Conservation (phyloP, 768 basidiomycete species). For the Termitomyces sp. region DNA sequence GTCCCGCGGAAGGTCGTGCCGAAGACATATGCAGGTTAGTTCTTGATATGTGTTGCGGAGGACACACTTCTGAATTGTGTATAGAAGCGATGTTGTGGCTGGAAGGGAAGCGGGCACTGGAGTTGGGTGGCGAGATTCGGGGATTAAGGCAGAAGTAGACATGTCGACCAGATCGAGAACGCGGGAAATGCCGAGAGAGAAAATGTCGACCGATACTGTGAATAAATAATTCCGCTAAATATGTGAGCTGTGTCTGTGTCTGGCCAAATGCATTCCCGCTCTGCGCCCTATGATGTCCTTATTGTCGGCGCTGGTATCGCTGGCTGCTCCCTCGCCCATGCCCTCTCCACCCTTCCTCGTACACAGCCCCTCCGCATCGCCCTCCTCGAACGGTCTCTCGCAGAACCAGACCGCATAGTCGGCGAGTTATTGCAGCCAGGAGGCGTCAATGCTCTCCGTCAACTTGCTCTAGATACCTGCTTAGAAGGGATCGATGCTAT, state of each 20-base stretch:
- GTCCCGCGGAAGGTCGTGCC: constrained; percentile 50
- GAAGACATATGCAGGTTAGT: constrained; percentile 62
- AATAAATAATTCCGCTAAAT: not conserved
- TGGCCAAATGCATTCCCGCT: not conserved
- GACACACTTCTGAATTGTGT: constrained; percentile 9
- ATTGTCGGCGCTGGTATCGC: constrained; percentile 93
- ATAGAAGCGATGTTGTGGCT: constrained; percentile 83
- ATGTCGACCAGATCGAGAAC: not conserved
- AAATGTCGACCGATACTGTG: not conserved
- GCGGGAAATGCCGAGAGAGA: not conserved
- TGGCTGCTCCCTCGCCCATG: constrained; percentile 82
- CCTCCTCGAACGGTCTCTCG: constrained; percentile 85
- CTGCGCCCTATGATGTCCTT: constrained; percentile 58
- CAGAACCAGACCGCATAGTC: constrained; percentile 94
- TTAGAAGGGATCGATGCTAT: constrained; percentile 88
- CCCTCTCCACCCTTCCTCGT: constrained; percentile 59
- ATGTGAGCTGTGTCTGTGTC: not conserved
- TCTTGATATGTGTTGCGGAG: not conserved
- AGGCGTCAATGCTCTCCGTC: constrained; percentile 68
- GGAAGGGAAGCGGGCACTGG: constrained; percentile 69
- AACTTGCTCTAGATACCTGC: constrained; percentile 71
- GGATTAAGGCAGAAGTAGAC: constrained; percentile 15
- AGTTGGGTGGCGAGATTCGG: constrained; percentile 61
- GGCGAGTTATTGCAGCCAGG: constrained; percentile 96
- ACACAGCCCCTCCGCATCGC: constrained; percentile 66